phyloP scores from a whole-genome alignment of 2,329 filamentous ascomycete species.

The Calonectria henricotiae region DNA sequence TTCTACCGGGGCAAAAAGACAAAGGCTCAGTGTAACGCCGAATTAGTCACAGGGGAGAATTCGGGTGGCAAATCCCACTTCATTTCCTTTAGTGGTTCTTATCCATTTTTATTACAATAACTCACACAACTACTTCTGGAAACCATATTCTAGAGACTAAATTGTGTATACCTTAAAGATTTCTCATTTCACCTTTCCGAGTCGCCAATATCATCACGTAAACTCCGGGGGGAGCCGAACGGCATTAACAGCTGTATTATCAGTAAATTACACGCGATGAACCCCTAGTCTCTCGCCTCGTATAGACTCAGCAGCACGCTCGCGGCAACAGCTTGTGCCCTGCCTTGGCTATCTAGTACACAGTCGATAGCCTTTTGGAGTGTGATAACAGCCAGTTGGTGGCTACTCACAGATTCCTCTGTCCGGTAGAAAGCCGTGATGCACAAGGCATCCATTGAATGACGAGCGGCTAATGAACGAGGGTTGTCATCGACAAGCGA shows the following conservation, averaged over 20 bases:
- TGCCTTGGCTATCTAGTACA: neutral
- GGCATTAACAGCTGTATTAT: neutral
- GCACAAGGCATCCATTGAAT: constrained; percentile 1
- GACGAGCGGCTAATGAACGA: neutral
- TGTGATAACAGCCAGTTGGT: neutral
- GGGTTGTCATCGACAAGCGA: neutral
- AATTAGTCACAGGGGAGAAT: no score
- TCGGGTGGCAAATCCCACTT: no score
- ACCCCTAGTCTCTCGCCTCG: neutral
- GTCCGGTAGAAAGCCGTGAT: neutral
- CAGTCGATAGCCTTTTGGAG: neutral
- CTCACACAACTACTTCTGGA: neutral
- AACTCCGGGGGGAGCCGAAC: neutral
- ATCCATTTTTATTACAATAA: no score
- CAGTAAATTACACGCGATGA: neutral
- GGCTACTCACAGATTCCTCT: neutral
- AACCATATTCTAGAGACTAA: neutral
- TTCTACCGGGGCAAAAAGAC: no score
- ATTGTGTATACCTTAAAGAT: neutral
- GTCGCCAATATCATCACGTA: neutral
- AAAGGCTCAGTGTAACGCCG: no score
- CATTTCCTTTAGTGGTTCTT: no score
- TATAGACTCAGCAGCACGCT: constrained; percentile 8
- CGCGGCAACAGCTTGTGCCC: neutral
- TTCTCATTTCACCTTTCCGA: neutral